Base-by-base conservation (phyloP, 495 filamentous ascomycete genomes). In the Penicillium lagena region DNA sequence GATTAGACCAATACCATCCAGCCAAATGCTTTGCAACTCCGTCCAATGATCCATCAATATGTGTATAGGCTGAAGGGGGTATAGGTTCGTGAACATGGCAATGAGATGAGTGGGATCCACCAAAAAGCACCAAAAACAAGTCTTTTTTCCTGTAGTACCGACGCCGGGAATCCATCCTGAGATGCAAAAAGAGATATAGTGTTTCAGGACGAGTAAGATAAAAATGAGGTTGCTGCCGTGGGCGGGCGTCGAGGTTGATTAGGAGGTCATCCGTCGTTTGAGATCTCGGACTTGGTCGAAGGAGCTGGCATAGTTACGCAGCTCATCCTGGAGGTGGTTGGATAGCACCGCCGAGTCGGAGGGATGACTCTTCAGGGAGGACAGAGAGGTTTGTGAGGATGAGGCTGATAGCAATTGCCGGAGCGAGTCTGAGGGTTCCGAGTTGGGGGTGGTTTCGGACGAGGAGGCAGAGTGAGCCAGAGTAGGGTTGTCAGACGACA, bases 331-430 rank as follows among this genome's bases (percentile, higher is more conserved):
- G 17, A 85, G 80, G 62, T 87, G 84, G 41, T 85, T 82, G 12
- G 89, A 87, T 47, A 91, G 70, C 33, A 77, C 67, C 7, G 70
- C 60, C 12, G 66, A 64, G 14, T 66, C 64, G 8, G 80, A 79
- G 4, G 74, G 71, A 12, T 71, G 77, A 60, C 83, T 86, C 42
- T 80, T 77, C 32, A 90, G 77, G 13, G 89, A 95, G 50, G 80
- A 86, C 30, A 96, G 77, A 39, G 88, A 94, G 42, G 86, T 87
- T 55, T 88, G 85, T 7, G 90, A 96, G 27, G 84, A 85, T 28
- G 90, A 93, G 9, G 87, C 83, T 2, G 86, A 87, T 32, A 91
- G 73, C 49, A 55, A 46, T 38, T 50, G 22, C 22, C 22, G 22
- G 55, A 42, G 52, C 46, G 31, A 62, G 42, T 54, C 39, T 22